Base-by-base conservation (phyloP, 345 rosid genomes). In the Firmiana major region DNA sequence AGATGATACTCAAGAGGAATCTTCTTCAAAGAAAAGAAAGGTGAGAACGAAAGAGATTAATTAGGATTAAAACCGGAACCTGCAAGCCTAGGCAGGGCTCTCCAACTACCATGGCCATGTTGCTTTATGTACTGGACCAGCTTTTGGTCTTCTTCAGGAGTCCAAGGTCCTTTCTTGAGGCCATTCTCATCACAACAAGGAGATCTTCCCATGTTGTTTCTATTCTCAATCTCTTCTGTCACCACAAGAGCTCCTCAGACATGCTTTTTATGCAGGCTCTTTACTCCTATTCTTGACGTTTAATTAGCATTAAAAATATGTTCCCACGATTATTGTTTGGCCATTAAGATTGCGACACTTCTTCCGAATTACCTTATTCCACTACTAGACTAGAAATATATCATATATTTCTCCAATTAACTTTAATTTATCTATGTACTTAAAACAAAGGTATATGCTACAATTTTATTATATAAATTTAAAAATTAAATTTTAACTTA, bases 81-180 rank as follows among this genome's bases (percentile, higher is more conserved):
- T 78, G 92, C 87, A 65, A 89, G 88, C 81, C 82, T 84, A 19
- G 92, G 92, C n/a, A 89, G 92, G 74, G 90, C 90, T 80, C 90
- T 82, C 92, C 92, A 89, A 75, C 92, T 89, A 43, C 90, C 92
- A 77, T 87, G 92, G 79, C 92, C 92, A 59, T 86, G 87, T 28
- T 82, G 80, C 54, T 86, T 77, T 34, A 89, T 89, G 77, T 84
- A 45, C 1, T 87, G 85, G 16, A 84, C 79, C 63, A 89, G 92
- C 76, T 81, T 83, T 75, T 86, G 81, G 68, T 89, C 92, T 81
- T 89, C 92, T 80, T 89, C 88, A 9, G 92, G 86, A 78, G 88
- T 87, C 92, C 92, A 89, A 4, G 92, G 92, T 48, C 92, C 92
- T 70, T 89, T 89, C 71, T 89, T 89, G 16, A 89, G 89, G 71